Base-by-base conservation (phyloP, 768 basidiomycete genomes). In the Russula abietina region DNA sequence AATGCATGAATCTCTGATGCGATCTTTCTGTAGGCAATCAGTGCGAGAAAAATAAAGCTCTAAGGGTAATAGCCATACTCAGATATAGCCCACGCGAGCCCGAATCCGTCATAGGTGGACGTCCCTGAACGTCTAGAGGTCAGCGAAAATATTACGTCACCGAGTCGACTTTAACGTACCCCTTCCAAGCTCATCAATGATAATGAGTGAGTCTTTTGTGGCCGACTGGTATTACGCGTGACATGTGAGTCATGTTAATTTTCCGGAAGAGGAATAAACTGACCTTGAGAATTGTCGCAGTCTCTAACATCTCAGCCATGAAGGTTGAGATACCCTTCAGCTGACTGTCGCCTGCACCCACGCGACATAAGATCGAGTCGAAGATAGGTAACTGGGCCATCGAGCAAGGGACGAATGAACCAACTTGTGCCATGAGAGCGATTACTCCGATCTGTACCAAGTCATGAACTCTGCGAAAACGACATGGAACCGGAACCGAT, bases 271-370 rank as follows among this genome's bases (percentile, higher is more conserved):
- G 11, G 45, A 32, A 41, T n/a, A 46, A 36, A 69, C 84, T 32
- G 41, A 92, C 93, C 69, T 88, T 82, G 48, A 99, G 81, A 69
- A 98, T 98, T 0, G 91, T 92, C 0, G 97, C 95, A 0, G 95
- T 98, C 74, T 99, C 97, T 32, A 99, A 81, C 97, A 98, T 98
- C 74, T 99, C 97, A 1, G 94, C 95, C 96, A 98, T 98, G 73
- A 99, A 99, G 0, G 96, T 99, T 28, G 93, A 96, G 0, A 99
- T 93, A 12, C 97, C 97, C 74, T 97, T 98, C 50, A 98, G 76
- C 71, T 98, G 96, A 72, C 91, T 95, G 72, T 99, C 97, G 0
- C 97, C 97, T 0, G 97, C 97, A 10, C 97, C 97, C 2, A 99
- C 96, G 65, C 97, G 82, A 61, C 96, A 97, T 12, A 98, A 75